These are phyloP conservation scores for Talaromyces sp. DNA, from an alignment of 2,329 filamentous ascomycete genomes.

Conservation along the genomic window DNA sequence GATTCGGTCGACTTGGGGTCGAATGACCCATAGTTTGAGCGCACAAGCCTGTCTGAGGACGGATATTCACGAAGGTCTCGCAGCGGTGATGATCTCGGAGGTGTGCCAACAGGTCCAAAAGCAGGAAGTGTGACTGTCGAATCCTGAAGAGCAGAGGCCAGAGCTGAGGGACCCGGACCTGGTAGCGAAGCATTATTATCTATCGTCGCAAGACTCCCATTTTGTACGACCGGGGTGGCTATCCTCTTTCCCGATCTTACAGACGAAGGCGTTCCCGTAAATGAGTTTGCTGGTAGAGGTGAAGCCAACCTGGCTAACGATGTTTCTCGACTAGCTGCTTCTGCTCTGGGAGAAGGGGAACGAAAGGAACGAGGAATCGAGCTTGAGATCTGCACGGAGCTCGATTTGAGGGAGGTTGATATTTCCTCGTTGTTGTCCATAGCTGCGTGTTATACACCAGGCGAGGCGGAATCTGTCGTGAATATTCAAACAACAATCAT, in stretches of 20 bases:
- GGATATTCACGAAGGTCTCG: constrained; percentile 51
- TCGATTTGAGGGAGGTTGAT: constrained; percentile 32
- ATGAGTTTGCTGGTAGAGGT: constrained; percentile 50
- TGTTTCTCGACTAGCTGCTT: constrained; percentile 49
- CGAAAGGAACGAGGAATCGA: constrained; percentile 28
- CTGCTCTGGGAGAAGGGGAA: constrained; percentile 37
- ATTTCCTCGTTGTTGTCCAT: constrained; percentile 40
- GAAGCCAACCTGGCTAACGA: constrained; percentile 56
- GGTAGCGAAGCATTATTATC: constrained; percentile 58
- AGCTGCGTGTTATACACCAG: not conserved
- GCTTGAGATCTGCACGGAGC: constrained; percentile 33
- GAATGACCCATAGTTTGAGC: constrained; percentile 81
- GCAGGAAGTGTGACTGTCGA: constrained; percentile 37
- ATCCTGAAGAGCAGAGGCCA: constrained; percentile 81
- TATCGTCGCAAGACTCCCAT: constrained; percentile 62
- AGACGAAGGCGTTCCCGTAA: constrained; percentile 25
- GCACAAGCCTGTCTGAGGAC: constrained; percentile 51
- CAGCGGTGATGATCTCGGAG: constrained; percentile 55
- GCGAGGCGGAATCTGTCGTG: not conserved
- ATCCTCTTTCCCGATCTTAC: constrained; percentile 36
- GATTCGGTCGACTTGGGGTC: constrained; percentile 61
- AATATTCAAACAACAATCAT: not conserved
- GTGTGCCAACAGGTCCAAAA: constrained; percentile 53
- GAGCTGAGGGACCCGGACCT: constrained; percentile 79
- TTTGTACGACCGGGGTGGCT: constrained; percentile 45